phyloP scores from a whole-genome alignment of 2,329 filamentous ascomycete species.

The Penicillium sclerotiorum region DNA sequence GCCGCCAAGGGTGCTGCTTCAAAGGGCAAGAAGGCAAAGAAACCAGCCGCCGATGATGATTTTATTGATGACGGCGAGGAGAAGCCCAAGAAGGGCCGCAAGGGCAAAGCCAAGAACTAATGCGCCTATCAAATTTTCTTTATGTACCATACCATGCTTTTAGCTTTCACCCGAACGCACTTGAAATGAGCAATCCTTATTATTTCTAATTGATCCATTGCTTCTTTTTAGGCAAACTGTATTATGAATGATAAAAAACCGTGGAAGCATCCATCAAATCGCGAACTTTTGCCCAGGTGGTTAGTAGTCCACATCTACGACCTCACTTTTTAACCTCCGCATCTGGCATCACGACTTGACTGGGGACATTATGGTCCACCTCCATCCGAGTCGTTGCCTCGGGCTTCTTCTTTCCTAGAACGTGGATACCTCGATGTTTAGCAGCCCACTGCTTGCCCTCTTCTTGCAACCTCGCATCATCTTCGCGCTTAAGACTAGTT shows the following conservation, averaged over 20 bases:
- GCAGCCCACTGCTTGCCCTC: slow-evolving; percentile 8
- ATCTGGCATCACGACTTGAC: neutral
- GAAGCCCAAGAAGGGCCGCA: slow-evolving; percentile 55
- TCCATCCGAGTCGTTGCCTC: too few relatives aligned
- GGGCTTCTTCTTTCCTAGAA: neutral
- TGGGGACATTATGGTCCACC: neutral
- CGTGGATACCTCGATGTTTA: slow-evolving; percentile 4
- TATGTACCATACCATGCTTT: neutral
- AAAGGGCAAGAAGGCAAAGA: slow-evolving; percentile 43
- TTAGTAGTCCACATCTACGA: too few relatives aligned
- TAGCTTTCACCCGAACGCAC: neutral
- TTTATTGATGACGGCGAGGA: slow-evolving; percentile 55
- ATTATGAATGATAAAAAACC: too few relatives aligned
- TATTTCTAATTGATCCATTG: too few relatives aligned
- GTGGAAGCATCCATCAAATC: too few relatives aligned
- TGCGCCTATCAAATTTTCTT: neutral
- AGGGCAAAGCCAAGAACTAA: slow-evolving; percentile 21
- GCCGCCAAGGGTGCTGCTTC: slow-evolving; percentile 29
- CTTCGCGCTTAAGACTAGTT: slow-evolving; percentile 4
- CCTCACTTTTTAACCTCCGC: neutral
- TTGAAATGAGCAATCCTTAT: too few relatives aligned
- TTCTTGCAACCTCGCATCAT: slow-evolving; percentile 3
- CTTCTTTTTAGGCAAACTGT: too few relatives aligned
- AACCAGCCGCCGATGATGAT: slow-evolving; percentile 37
- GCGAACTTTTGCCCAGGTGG: too few relatives aligned